A percentile compares a stretch with the other conserved stretches of the same genome.
Conservation (phyloP, 768 basidiomycete genomes). For the Infundibulicybe gibba region DNA sequence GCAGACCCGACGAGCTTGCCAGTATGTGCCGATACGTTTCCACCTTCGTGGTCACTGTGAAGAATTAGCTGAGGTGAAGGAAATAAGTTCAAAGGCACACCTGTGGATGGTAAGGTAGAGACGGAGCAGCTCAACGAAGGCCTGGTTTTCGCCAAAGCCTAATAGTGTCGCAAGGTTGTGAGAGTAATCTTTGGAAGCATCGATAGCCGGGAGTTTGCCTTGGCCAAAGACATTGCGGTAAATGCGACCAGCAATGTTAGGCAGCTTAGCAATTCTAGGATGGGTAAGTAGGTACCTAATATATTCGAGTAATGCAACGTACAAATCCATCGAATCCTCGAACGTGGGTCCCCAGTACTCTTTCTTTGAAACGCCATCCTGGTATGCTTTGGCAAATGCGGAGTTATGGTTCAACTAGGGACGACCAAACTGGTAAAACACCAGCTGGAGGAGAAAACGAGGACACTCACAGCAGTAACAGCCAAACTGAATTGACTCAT, state of each 20-base stretch:
- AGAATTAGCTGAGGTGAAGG: neutral
- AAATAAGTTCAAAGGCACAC: constrained; percentile 20
- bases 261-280: constrained; percentile 90
- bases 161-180: constrained; percentile 87
- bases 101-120: constrained; percentile 98
- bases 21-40: constrained; percentile 95
- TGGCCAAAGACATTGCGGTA: constrained; percentile 85
- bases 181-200: constrained; percentile 82
- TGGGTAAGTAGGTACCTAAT: constrained; percentile 4
- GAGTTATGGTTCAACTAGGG: constrained; percentile 88
- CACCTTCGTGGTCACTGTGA: constrained; percentile 90
- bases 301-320: constrained; percentile 11
- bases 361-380: constrained; percentile 87
- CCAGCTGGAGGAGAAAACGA: neutral
- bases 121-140: constrained; percentile 91
- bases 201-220: constrained; percentile 86
- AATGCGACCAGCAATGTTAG: constrained; percentile 92
- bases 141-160: constrained; percentile 84
- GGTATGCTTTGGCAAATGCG: constrained; percentile 93
- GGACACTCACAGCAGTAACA: constrained; percentile 74
- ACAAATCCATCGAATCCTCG: constrained; percentile 89
- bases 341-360: constrained; percentile 97
- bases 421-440: constrained; percentile 3
- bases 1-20: constrained; percentile 93
- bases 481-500: constrained; percentile 99